Percentiles rank a stretch among this genome's conserved stretches.
phyloP scores from a whole-genome alignment of 441 rosid species.

The Pelargonium cotyledonis region DNA sequence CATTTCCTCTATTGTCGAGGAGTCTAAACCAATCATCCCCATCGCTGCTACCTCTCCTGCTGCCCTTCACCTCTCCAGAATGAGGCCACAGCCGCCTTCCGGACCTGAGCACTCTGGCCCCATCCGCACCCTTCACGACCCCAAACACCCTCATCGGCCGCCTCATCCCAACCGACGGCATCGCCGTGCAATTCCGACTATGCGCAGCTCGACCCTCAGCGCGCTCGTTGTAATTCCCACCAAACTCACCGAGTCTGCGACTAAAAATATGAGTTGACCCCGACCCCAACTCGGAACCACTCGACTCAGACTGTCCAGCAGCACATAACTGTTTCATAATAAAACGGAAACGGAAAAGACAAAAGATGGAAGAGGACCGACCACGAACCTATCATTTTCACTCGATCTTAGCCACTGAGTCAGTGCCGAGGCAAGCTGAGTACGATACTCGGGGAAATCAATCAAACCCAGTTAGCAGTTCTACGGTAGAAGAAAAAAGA shows the following conservation, averaged over 20 bases:
- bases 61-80: conserved; percentile 40
- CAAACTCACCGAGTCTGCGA: no score
- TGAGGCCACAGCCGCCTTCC: conserved; percentile 70
- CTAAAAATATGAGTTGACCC: no score
- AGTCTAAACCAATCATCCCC: conserved; percentile 34
- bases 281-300: no score
- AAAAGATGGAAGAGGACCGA: neutral
- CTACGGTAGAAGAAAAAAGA: neutral
- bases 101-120: conserved; percentile 76
- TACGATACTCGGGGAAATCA: conserved; percentile 2
- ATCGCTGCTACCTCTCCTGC: conserved; percentile 30
- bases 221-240: conserved; percentile 7
- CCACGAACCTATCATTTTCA: neutral
- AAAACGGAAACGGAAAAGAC: neutral
- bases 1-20: conserved; percentile 22
- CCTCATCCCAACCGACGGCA: conserved; percentile 87
- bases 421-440: neutral
- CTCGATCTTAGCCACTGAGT: conserved; percentile 4
- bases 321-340: no score
- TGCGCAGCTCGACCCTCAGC: neutral
- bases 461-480: neutral
- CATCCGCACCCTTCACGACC: conserved; percentile 66
- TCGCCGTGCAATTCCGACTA: conserved; percentile 30
- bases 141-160: conserved; percentile 76
- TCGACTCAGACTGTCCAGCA: no score